Percentiles rank a stretch among this genome's conserved stretches.
Conservation (phyloP, 2,329 filamentous ascomycete species). For the Mollisia scopiformis region DNA sequence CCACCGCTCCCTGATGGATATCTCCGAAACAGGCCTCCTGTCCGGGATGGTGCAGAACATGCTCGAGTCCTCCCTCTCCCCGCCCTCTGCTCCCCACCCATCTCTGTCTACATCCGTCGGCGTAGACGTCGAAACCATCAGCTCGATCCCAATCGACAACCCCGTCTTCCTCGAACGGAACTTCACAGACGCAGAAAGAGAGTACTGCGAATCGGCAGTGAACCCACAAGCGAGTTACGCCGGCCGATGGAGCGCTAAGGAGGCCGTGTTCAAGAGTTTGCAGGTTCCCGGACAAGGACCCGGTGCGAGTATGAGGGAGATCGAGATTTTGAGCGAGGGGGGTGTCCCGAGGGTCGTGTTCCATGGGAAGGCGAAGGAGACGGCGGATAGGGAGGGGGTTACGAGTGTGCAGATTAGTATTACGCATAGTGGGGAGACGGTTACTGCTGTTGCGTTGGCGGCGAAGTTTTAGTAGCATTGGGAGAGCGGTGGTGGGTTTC, state of each 20-base stretch:
- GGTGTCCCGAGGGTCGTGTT: background rate
- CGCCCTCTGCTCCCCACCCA: background rate
- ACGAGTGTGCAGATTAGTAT: background rate
- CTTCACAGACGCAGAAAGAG: conserved; percentile 76
- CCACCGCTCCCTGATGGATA: background rate
- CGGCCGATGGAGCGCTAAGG: conserved; percentile 93
- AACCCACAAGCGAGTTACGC: conserved; percentile 84
- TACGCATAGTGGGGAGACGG: background rate
- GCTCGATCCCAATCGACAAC: conserved; percentile 50
- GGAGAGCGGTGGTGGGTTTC: background rate
- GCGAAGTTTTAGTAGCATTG: no score
- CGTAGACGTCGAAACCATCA: background rate
- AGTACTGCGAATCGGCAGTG: conserved; percentile 74
- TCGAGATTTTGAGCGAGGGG: conserved; percentile 81
- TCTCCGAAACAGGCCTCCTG: background rate
- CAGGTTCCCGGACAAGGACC: conserved; percentile 82
- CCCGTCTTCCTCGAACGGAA: conserved; percentile 91
- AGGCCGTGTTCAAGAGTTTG: conserved; percentile 97
- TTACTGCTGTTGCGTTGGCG: background rate
- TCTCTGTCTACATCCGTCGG: background rate
- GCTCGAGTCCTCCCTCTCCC: background rate
- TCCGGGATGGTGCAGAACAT: background rate
- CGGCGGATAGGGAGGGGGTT: background rate
- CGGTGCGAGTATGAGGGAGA: conserved; percentile 85
- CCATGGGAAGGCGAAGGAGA: background rate